Conservation (phyloP, 2,329 filamentous ascomycete species). For the Sphaceloma murrayae region DNA sequence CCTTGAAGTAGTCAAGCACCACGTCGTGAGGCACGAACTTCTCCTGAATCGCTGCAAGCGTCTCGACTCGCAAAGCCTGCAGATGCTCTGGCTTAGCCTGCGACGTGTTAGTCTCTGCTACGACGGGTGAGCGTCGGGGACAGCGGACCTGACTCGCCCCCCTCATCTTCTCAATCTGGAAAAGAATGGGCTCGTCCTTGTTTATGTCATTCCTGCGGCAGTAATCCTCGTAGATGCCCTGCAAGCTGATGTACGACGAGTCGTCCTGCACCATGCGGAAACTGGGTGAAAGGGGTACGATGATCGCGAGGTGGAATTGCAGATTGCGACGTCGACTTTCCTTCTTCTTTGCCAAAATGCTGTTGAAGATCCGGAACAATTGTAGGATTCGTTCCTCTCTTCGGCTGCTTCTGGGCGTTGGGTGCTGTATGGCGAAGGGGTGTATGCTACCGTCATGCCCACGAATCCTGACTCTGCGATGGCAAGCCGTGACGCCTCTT, state of each 20-base stretch:
- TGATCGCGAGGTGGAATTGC: conserved; percentile 90
- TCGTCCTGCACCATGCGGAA: conserved; percentile 96
- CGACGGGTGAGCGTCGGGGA: conserved; percentile 15
- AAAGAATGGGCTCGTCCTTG: conserved; percentile 92
- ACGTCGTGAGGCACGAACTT: conserved; percentile 81
- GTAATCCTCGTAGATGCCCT: conserved; percentile 93
- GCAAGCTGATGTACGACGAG: conserved; percentile 83
- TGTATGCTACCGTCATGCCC: conserved; percentile 97
- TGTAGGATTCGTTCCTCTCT: conserved; percentile 92
- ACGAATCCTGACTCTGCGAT: conserved; percentile 87
- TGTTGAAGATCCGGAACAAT: conserved; percentile 95
- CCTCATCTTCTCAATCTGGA: conserved; percentile 88
- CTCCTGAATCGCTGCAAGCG: conserved; percentile 89
- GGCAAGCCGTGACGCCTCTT: conserved; percentile 79
- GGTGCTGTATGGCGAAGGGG: conserved; percentile 92
- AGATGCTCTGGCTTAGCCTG: conserved; percentile 57
- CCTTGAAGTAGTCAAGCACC: conserved; percentile 80
- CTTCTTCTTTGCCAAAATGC: conserved; percentile 81
- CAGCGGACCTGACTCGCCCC: conserved; percentile 40
- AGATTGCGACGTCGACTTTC: conserved; percentile 88
- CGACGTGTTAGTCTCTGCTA: conserved; percentile 21
- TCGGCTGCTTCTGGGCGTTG: conserved; percentile 81
- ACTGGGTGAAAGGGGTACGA: conserved; percentile 89
- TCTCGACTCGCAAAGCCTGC: conserved; percentile 53
- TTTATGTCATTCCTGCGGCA: conserved; percentile 77